phyloP scores from a whole-genome alignment of 2,329 filamentous ascomycete genomes.

The Ophiocordyceps robertsii region DNA sequence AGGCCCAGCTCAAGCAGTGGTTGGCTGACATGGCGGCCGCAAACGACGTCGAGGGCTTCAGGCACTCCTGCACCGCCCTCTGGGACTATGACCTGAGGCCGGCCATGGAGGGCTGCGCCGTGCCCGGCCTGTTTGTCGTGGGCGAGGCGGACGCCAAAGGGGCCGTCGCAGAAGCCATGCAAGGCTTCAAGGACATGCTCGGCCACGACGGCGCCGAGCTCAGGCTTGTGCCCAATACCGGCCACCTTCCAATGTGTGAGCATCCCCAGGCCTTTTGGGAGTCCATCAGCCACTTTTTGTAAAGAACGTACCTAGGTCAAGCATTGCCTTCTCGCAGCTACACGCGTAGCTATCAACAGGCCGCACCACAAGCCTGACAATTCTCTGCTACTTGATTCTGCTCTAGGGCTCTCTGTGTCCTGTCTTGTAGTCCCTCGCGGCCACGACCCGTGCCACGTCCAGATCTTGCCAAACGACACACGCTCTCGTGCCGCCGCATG shows the following conservation, averaged over 20 bases:
- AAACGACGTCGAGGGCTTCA: conserved; percentile 60
- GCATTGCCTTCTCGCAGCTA: not conserved
- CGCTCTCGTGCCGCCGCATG: no score
- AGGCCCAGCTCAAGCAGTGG: conserved; percentile 30
- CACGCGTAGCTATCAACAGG: not conserved
- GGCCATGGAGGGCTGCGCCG: conserved; percentile 36
- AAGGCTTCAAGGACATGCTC: conserved; percentile 49
- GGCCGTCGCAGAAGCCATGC: conserved; percentile 67
- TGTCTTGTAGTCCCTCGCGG: no score
- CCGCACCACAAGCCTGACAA: no score
- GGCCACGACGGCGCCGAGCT: conserved; percentile 43
- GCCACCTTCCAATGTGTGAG: conserved; percentile 79
- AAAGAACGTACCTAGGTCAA: not conserved
- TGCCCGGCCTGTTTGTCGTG: conserved; percentile 55
- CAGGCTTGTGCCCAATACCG: conserved; percentile 53
- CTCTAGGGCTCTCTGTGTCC: no score
- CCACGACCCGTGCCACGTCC: no score
- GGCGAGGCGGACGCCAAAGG: conserved; percentile 59
- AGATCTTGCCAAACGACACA: no score
- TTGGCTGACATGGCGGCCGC: conserved; percentile 56
- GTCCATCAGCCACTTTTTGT: conserved; percentile 46
- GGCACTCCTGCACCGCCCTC: conserved; percentile 52
- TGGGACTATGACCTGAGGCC: conserved; percentile 57
- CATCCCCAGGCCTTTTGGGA: conserved; percentile 54
- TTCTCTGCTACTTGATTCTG: no score